Evolutionary conservation across 1,139 yeast genomes (phyloP).

Genomic region (Zygoascus meyerae): DNA sequence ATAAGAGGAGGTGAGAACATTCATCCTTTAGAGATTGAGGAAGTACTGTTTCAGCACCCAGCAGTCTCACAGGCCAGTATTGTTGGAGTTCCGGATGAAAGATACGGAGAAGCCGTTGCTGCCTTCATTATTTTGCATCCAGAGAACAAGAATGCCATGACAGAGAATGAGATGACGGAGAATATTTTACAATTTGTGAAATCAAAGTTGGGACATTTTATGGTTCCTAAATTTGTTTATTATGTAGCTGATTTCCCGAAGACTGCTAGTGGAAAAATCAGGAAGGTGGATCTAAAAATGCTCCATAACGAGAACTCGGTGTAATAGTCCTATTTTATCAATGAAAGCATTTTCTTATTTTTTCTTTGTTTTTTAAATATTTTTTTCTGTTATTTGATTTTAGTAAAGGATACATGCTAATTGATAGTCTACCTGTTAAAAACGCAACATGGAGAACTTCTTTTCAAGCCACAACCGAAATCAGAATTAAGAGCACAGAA

Average conservation of each 20-base stretch:
- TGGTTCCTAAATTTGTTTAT: conserved; percentile 30
- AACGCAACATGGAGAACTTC: no score
- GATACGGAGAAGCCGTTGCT: conserved; percentile 33
- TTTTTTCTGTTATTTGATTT: no score
- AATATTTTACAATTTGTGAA: conserved; percentile 25
- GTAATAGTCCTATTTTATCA: background rate
- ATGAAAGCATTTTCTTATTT: background rate
- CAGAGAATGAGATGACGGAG: conserved; percentile 13
- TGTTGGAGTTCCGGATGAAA: conserved; percentile 31
- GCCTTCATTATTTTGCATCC: conserved; percentile 29
- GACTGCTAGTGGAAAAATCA: conserved; percentile 33
- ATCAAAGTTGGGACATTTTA: conserved; percentile 30
- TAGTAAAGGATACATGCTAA: no score
- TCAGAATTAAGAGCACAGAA: no score
- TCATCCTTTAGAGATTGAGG: conserved; percentile 33
- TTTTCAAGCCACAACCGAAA: no score
- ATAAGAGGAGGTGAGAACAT: conserved; percentile 36
- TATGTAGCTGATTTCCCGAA: conserved; percentile 32
- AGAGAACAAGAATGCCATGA: conserved; percentile 16
- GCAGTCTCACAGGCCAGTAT: conserved; percentile 30
- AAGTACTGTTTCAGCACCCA: conserved; percentile 29
- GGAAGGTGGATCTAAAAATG: conserved; percentile 30
- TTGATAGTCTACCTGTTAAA: no score
- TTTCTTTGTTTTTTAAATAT: no score
- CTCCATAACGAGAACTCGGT: conserved; percentile 13